These are phyloP conservation scores for Saccharomycopsis guyanensis DNA, from an alignment of 805 yeast genomes.

Conservation along the genomic window DNA sequence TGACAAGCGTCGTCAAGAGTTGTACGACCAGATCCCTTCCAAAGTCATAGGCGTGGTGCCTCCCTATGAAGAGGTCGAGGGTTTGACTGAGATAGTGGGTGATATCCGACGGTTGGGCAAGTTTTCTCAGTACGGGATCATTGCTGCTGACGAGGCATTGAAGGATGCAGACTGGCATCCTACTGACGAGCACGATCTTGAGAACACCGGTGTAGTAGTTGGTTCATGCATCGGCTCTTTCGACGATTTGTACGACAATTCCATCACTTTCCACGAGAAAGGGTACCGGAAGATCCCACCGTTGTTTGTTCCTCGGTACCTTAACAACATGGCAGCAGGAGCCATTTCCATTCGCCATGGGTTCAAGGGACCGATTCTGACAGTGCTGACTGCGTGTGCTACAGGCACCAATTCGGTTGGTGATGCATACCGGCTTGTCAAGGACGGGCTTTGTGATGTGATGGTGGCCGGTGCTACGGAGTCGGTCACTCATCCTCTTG, in stretches of 20 bases:
- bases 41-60: constrained; percentile 75
- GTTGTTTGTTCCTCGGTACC: constrained; percentile 71
- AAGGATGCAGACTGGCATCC: constrained; percentile 54
- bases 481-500: constrained; percentile 75
- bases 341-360: constrained; percentile 74
- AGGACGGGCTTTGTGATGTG: constrained; percentile 72
- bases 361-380: constrained; percentile 77
- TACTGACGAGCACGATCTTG: constrained; percentile 24
- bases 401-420: constrained; percentile 93
- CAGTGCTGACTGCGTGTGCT: constrained; percentile 93
- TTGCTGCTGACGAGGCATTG: constrained; percentile 73
- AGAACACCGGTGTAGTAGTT: constrained; percentile 62
- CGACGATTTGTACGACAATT: constrained; percentile 59
- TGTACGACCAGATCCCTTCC: constrained; percentile 52
- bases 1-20: constrained; percentile 35
- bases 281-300: constrained; percentile 77
- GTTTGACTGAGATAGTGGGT: background rate
- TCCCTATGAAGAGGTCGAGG: constrained; percentile 9
- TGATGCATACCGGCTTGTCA: constrained; percentile 78
- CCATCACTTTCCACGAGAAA: constrained; percentile 39
- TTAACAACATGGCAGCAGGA: constrained; percentile 93
- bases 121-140: constrained; percentile 72
- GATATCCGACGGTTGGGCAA: constrained; percentile 50
- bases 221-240: constrained; percentile 93
- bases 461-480: constrained; percentile 96